A percentile compares a stretch with the other conserved stretches of the same genome.
These are phyloP conservation scores for Martensiomyces pterosporus DNA, from an alignment of 192 early-diverging fungal genomes.

Conservation along the genomic window DNA sequence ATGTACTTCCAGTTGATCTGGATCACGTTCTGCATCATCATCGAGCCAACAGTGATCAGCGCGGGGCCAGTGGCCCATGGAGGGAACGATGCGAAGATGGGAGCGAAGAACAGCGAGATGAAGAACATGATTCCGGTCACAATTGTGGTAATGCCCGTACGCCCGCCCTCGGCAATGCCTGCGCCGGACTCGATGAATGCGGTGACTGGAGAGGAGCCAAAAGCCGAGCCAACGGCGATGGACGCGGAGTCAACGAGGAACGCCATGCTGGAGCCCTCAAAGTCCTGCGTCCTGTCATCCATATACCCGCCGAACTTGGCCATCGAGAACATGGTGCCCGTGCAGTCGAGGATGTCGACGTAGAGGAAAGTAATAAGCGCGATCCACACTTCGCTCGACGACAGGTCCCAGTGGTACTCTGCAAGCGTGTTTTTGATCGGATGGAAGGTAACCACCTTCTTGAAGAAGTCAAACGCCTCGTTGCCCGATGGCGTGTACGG, in stretches of 20 bases:
- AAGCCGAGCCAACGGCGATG: conserved; percentile 63
- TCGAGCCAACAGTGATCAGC: conserved; percentile 70
- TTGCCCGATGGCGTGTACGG: conserved; percentile 62
- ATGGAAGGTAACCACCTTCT: conserved; percentile 66
- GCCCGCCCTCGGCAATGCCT: conserved; percentile 76
- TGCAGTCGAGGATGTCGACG: conserved; percentile 84
- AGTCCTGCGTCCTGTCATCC: conserved; percentile 68
- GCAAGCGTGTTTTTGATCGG: conserved; percentile 57
- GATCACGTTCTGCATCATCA: conserved; percentile 69
- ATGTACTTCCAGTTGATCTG: conserved; percentile 78
- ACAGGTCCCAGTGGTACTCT: conserved; percentile 60
- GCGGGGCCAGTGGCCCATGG: conserved; percentile 84
- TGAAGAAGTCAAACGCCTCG: conserved; percentile 64
- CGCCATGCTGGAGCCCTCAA: conserved; percentile 69
- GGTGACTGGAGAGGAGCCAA: conserved; percentile 72
- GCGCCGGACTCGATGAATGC: conserved; percentile 81
- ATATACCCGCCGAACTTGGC: conserved; percentile 75
- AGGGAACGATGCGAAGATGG: conserved; percentile 80
- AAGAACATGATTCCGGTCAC: conserved; percentile 68
- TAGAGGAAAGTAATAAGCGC: conserved; percentile 82
- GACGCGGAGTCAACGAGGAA: conserved; percentile 69
- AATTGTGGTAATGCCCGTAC: conserved; percentile 73
- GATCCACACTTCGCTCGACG: conserved; percentile 64
- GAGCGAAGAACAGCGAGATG: conserved; percentile 74
- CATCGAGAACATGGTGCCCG: conserved; percentile 83